These are phyloP conservation scores for Fusarium sp. DNA, from an alignment of 2,329 filamentous ascomycete species.

Conservation along the genomic window DNA sequence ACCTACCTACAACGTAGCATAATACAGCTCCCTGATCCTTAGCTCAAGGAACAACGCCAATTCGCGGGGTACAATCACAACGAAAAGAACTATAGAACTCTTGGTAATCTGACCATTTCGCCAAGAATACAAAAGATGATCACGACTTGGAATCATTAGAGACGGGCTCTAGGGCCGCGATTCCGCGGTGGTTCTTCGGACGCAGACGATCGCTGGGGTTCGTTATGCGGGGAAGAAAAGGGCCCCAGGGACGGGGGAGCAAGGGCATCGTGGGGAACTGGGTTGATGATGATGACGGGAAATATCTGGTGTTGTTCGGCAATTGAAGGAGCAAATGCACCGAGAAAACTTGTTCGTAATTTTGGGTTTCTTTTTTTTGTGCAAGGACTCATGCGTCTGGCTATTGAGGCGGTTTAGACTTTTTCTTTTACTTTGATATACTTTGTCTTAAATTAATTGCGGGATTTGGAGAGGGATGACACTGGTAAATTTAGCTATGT, in stretches of 20 bases:
- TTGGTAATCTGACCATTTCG: slow-evolving; percentile 22
- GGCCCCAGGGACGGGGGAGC: background rate
- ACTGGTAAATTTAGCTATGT: slow-evolving; percentile 23
- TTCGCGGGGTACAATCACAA: background rate
- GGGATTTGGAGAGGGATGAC: background rate
- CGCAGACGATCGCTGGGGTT: slow-evolving; percentile 32
- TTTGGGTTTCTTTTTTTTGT: background rate
- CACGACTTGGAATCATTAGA: background rate
- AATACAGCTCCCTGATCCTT: background rate
- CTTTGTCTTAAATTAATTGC: background rate
- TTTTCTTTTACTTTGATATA: background rate
- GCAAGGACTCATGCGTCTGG: background rate
- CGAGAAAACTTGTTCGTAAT: background rate
- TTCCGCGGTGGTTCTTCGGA: slow-evolving; percentile 38
- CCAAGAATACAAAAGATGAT: background rate
- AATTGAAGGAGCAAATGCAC: slow-evolving; percentile 1
- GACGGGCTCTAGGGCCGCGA: slow-evolving; percentile 40
- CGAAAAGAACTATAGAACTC: slow-evolving; percentile 8
- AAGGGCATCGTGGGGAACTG: slow-evolving; percentile 32
- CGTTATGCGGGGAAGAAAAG: slow-evolving; percentile 34
- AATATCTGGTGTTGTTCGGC: slow-evolving; percentile 19
- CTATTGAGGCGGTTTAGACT: background rate
- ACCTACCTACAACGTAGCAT: slow-evolving; percentile 7
- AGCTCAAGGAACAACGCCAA: background rate
- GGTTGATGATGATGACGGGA: slow-evolving; percentile 11